Conservation (phyloP, 2,329 filamentous ascomycete species). For the Huntiella savannae region DNA sequence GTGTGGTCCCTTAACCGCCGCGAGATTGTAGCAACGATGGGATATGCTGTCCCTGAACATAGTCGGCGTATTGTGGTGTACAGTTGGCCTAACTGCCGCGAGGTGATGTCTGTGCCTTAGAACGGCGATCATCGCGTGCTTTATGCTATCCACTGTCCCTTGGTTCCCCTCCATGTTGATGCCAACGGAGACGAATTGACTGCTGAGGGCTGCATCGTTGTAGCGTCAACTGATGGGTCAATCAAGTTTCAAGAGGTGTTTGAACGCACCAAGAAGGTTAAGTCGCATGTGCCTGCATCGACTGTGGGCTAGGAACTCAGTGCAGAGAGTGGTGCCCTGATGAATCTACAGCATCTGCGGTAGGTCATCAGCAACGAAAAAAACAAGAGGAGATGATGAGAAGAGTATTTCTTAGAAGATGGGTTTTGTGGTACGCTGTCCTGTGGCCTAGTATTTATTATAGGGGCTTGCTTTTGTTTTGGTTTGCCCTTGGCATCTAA, state of each 20-base stretch:
- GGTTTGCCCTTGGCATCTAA: too few relatives aligned
- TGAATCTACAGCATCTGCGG: too few relatives aligned
- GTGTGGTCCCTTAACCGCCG: slow-evolving; percentile 73
- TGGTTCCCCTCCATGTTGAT: slow-evolving; percentile 18
- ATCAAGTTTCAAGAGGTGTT: slow-evolving; percentile 91
- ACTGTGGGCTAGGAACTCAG: neutral
- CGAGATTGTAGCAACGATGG: slow-evolving; percentile 86
- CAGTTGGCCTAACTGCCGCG: slow-evolving; percentile 78
- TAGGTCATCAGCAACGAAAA: too few relatives aligned
- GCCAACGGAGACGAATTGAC: slow-evolving; percentile 14
- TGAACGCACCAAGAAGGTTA: neutral
- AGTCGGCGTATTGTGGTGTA: slow-evolving; percentile 80
- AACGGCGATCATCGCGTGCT: slow-evolving; percentile 59
- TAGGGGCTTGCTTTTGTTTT: too few relatives aligned
- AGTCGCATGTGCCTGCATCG: neutral
- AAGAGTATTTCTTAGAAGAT: too few relatives aligned
- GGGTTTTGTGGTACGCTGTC: too few relatives aligned
- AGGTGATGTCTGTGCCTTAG: slow-evolving; percentile 74
- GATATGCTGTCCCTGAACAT: slow-evolving; percentile 81
- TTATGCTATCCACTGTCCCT: slow-evolving; percentile 73
- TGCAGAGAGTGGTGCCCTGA: too few relatives aligned
- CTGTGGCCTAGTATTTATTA: too few relatives aligned
- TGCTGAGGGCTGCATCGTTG: slow-evolving; percentile 49
- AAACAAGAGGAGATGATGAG: too few relatives aligned
- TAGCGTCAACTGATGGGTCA: slow-evolving; percentile 78